Evolutionary conservation across 192 early-diverging fungal genomes (phyloP).

Genomic region (Gonapodya prolifera): DNA sequence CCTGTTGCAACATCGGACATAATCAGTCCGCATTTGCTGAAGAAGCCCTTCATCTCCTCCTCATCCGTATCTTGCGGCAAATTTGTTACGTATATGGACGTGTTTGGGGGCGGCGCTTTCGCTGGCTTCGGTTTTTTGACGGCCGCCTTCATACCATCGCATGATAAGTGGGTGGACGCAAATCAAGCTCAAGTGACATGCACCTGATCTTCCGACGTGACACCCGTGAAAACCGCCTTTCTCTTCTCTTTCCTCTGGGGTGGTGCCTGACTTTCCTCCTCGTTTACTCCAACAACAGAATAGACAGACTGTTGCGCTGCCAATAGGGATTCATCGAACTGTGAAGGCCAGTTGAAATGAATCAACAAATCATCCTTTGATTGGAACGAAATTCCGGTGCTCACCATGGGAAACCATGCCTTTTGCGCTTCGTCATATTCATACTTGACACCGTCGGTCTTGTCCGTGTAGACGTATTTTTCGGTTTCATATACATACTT

Average conservation of each 20-base stretch:
- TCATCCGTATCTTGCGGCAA: constrained; percentile 68
- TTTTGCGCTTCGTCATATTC: constrained; percentile 68
- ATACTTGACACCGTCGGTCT: constrained; percentile 58
- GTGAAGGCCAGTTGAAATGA: constrained; percentile 1
- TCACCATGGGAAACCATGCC: constrained; percentile 87
- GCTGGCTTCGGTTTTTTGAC: constrained; percentile 37
- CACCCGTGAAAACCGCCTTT: constrained; percentile 29
- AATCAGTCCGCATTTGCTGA: constrained; percentile 68
- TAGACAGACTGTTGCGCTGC: constrained; percentile 56
- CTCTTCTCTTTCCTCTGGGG: constrained; percentile 31
- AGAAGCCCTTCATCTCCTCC: constrained; percentile 61
- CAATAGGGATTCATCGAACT: constrained; percentile 48
- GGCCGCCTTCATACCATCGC: constrained; percentile 10
- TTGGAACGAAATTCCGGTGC: background rate
- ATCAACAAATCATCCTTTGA: background rate
- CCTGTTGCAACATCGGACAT: constrained; percentile 47
- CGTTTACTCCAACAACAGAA: constrained; percentile 42
- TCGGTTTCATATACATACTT: constrained; percentile 56
- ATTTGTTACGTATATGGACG: constrained; percentile 74
- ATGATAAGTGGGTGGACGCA: constrained; percentile 8
- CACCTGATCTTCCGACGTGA: constrained; percentile 18
- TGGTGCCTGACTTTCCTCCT: constrained; percentile 16
- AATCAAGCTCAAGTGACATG: background rate
- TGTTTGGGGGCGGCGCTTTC: constrained; percentile 35
- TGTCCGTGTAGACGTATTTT: constrained; percentile 64